phyloP scores from a whole-genome alignment of 371 early-diverging fungal genomes.

The Mucor indicus region DNA sequence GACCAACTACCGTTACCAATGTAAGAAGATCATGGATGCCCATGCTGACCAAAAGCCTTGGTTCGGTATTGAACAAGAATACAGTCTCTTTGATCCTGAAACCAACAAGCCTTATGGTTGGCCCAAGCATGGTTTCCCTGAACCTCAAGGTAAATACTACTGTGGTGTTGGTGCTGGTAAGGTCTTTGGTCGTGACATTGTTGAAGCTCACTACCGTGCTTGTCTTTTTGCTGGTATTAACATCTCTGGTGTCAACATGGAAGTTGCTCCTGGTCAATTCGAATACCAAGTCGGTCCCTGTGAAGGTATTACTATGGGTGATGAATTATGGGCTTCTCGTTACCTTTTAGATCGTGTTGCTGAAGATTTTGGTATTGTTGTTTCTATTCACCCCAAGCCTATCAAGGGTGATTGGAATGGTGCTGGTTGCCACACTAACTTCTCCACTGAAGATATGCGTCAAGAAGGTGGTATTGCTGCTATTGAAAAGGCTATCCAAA shows the following conservation, averaged over 20 bases:
- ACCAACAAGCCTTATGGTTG: slow-evolving; percentile 18
- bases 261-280: slow-evolving; percentile 54
- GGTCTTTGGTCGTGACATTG: slow-evolving; percentile 40
- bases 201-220: slow-evolving; percentile 50
- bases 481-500: slow-evolving; percentile 52
- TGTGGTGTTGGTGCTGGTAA: slow-evolving; percentile 39
- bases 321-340: slow-evolving; percentile 50
- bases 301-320: slow-evolving; percentile 47
- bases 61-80: too few relatives aligned
- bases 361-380: slow-evolving; percentile 55
- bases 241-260: slow-evolving; percentile 49
- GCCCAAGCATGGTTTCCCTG: slow-evolving; percentile 44
- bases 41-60: too few relatives aligned
- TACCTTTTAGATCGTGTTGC: slow-evolving; percentile 50
- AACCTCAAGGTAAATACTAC: slow-evolving; percentile 49
- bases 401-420: slow-evolving; percentile 58
- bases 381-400: slow-evolving; percentile 54
- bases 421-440: slow-evolving; percentile 51
- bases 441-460: slow-evolving; percentile 49
- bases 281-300: slow-evolving; percentile 58
- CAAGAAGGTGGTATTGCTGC: slow-evolving; percentile 44
- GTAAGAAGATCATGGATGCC: background rate
- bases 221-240: slow-evolving; percentile 54
- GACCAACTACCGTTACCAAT: slow-evolving; percentile 51
- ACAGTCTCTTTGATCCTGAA: too few relatives aligned